Evolutionary conservation across 257 asterid species (phyloP).

Genomic region (Nicotiana paniculata): DNA sequence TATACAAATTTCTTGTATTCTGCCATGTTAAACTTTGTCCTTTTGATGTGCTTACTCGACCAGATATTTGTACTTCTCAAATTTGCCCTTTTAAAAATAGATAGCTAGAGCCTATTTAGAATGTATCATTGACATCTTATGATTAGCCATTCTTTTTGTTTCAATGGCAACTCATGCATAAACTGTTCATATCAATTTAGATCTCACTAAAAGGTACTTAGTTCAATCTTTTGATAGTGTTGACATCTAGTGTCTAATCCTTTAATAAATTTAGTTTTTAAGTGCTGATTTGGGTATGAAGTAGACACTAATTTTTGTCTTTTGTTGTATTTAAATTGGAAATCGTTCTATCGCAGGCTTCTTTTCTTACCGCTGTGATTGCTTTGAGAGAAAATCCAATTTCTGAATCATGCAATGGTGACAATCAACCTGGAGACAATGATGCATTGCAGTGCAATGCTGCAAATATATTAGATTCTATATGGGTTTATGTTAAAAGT

Average conservation of each 20-base stretch:
- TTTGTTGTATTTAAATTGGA: background rate
- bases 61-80: too few species aligned
- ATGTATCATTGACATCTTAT: background rate
- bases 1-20: background rate
- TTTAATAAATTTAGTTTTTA: background rate
- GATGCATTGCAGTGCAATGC: slow-evolving; percentile 30
- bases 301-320: background rate
- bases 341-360: slow-evolving; percentile 50
- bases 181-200: background rate
- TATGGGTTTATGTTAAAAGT: slow-evolving; percentile 45
- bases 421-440: slow-evolving; percentile 31
- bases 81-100: background rate
- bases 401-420: slow-evolving; percentile 24
- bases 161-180: background rate
- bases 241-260: background rate
- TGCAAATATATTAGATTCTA: slow-evolving; percentile 34
- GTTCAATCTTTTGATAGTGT: background rate
- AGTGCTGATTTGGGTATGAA: background rate
- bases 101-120: too few species aligned
- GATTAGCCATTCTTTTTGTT: background rate
- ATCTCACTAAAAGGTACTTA: background rate
- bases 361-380: slow-evolving; percentile 60
- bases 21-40: background rate
- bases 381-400: slow-evolving; percentile 30
- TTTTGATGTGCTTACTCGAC: background rate